Conservation (phyloP, 1,284 basidiomycete genomes). For the Boletus semigastroideus region DNA sequence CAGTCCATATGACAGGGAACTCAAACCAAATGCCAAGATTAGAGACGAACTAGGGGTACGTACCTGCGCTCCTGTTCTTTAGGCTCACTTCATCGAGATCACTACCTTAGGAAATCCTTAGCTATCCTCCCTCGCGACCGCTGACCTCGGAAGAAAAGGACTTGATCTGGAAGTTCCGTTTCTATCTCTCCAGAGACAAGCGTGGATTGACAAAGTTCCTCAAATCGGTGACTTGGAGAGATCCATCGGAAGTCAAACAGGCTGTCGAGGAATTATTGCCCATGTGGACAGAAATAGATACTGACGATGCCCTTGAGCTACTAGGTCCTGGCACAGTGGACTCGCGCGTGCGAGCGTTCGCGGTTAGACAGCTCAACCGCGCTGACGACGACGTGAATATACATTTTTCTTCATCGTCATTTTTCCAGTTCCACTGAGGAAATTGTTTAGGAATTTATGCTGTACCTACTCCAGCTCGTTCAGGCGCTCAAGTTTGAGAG, state of each 20-base stretch:
- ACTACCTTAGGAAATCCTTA: slow-evolving; percentile 74
- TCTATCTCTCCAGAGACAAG: slow-evolving; percentile 90
- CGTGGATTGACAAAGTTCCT: slow-evolving; percentile 96
- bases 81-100: background rate
- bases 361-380: slow-evolving; percentile 85
- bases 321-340: slow-evolving; percentile 91
- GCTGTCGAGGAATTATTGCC: slow-evolving; percentile 95
- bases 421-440: slow-evolving; percentile 2
- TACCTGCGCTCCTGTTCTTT: background rate
- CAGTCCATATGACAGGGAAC: slow-evolving; percentile 91
- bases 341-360: slow-evolving; percentile 89
- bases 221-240: slow-evolving; percentile 97
- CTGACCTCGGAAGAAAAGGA: slow-evolving; percentile 94
- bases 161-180: slow-evolving; percentile 97
- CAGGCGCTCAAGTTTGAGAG: slow-evolving; percentile 97
- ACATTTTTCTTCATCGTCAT: background rate
- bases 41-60: slow-evolving; percentile 89
- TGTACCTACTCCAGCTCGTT: slow-evolving; percentile 95
- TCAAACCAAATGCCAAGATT: slow-evolving; percentile 95
- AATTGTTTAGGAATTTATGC: slow-evolving; percentile 71
- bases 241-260: slow-evolving; percentile 94
- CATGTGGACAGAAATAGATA: slow-evolving; percentile 96
- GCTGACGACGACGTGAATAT: slow-evolving; percentile 89
- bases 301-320: slow-evolving; percentile 94
- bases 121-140: slow-evolving; percentile 86